Conservation (phyloP, 2,329 filamentous ascomycete species). For the Calonectria henricotiae region DNA sequence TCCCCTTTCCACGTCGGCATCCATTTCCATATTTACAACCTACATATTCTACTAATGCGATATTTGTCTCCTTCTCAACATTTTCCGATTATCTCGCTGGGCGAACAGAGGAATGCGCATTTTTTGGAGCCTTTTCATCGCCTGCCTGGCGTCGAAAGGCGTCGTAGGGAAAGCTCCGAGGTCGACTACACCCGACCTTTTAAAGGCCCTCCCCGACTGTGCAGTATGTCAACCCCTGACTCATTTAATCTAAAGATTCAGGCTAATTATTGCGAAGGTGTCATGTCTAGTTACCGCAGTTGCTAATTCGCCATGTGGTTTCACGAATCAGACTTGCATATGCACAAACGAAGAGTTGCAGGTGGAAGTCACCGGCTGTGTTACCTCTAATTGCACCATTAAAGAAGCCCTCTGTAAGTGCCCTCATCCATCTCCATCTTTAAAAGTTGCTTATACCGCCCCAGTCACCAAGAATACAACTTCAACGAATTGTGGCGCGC, state of each 20-base stretch:
- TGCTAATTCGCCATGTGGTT: slow-evolving; percentile 50
- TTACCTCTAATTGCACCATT: slow-evolving; percentile 52
- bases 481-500: slow-evolving; percentile 6
- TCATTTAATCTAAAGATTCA: not conserved
- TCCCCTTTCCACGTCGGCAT: not conserved
- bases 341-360: slow-evolving; percentile 54
- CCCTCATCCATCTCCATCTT: not conserved
- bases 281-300: slow-evolving; percentile 51
- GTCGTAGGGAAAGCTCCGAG: not conserved
- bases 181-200: slow-evolving; percentile 4
- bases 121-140: slow-evolving; percentile 7
- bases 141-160: slow-evolving; percentile 9
- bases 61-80: not conserved
- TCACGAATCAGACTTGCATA: slow-evolving; percentile 53
- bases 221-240: slow-evolving; percentile 49
- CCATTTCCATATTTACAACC: slow-evolving; percentile 1
- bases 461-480: slow-evolving; percentile 22
- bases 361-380: slow-evolving; percentile 50
- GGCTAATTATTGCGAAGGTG: slow-evolving; percentile 42
- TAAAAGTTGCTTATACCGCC: not conserved
- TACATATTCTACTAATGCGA: not conserved
- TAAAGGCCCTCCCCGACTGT: slow-evolving; percentile 48
- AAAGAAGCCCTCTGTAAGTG: slow-evolving; percentile 55
- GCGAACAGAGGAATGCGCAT: not conserved
- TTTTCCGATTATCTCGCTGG: not conserved